These are phyloP conservation scores for Exophiala dermatitidis DNA, from an alignment of 2,329 filamentous ascomycete genomes.

Conservation along the genomic window DNA sequence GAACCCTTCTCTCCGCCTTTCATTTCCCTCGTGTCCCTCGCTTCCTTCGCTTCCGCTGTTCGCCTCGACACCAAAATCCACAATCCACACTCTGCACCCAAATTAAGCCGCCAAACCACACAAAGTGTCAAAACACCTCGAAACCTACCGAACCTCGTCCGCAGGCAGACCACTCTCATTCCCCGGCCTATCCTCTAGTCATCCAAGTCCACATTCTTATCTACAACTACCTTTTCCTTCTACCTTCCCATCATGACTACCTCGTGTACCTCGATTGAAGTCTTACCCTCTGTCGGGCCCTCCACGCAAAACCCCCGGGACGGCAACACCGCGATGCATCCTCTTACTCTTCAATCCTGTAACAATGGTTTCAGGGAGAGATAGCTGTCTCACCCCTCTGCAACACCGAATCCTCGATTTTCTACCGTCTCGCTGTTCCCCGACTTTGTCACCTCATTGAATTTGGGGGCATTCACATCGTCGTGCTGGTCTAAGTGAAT, in stretches of 20 bases:
- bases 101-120: background rate
- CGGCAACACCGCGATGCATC: constrained; percentile 13
- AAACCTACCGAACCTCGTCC: constrained; percentile 1
- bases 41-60: background rate
- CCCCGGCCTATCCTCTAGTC: background rate
- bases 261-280: background rate
- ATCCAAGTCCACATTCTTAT: background rate
- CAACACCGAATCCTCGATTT: background rate
- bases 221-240: background rate
- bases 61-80: background rate
- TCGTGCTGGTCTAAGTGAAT: no score
- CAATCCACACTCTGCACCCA: background rate
- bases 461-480: background rate
- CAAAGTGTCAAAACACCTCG: background rate
- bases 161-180: background rate
- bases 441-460: background rate
- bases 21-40: background rate
- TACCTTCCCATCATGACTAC: background rate
- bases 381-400: constrained; percentile 14
- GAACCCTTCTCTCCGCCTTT: background rate
- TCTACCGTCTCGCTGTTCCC: background rate
- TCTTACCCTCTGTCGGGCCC: constrained; percentile 3
- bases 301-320: constrained; percentile 13
- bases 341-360: constrained; percentile 10
- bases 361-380: constrained; percentile 19